Conservation (phyloP, 1,284 basidiomycete genomes). For the Cryptococcus sp. region DNA sequence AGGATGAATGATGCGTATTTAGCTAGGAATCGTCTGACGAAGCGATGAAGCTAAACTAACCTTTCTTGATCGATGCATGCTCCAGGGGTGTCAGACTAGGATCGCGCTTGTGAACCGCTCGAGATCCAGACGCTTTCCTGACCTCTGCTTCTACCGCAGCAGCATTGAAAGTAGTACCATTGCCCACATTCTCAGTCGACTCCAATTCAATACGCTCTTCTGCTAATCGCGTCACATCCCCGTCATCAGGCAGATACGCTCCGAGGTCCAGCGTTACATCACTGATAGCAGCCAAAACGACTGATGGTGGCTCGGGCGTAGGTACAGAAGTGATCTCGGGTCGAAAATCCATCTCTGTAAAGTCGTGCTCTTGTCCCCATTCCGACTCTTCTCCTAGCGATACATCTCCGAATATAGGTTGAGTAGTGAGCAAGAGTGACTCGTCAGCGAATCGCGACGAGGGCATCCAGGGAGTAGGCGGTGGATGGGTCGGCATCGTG, state of each 20-base stretch:
- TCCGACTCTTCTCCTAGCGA: slow-evolving; percentile 12
- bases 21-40: no score
- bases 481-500: slow-evolving; percentile 7
- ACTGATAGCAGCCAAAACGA: neutral
- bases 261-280: slow-evolving; percentile 14
- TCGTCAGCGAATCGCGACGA: slow-evolving; percentile 9
- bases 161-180: neutral
- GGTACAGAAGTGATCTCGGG: no score
- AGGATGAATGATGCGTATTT: no score
- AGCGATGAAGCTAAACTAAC: slow-evolving; percentile 1
- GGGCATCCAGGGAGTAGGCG: slow-evolving; percentile 20
- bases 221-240: neutral
- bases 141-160: neutral
- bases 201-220: neutral
- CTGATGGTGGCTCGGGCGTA: no score
- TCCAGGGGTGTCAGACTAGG: neutral
- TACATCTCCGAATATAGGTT: slow-evolving; percentile 20
- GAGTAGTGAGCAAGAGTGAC: slow-evolving; percentile 14
- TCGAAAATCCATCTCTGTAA: no score
- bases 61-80: slow-evolving; percentile 3
- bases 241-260: slow-evolving; percentile 15
- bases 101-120: slow-evolving; percentile 6
- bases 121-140: neutral
- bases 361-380: slow-evolving; percentile 3
- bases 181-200: neutral